Conservation (phyloP, 208 protist species). For the Angomonas deanei region DNA sequence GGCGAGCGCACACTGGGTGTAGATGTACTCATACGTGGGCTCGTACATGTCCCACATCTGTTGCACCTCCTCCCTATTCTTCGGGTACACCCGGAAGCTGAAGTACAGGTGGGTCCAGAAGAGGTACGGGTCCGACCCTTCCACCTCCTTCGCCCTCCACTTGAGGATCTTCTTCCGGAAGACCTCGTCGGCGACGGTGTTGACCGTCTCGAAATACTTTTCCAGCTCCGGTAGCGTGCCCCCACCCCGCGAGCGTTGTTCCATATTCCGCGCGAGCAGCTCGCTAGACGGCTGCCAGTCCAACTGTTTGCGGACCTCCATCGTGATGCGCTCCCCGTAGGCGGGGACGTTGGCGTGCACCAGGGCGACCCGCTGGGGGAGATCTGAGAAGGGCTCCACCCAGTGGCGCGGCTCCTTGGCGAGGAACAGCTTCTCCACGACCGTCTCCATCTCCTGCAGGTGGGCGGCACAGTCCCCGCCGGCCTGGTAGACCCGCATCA, state of each 20-base stretch:
- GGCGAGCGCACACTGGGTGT: slow-evolving; percentile 76
- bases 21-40: slow-evolving; percentile 75
- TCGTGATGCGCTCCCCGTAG: slow-evolving; percentile 73
- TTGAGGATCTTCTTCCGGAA: slow-evolving; percentile 70
- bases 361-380: slow-evolving; percentile 73
- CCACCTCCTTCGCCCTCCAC: slow-evolving; percentile 70
- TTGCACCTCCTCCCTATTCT: slow-evolving; percentile 56
- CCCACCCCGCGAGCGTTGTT: slow-evolving; percentile 55
- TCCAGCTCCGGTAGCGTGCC: slow-evolving; percentile 43
- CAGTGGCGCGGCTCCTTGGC: slow-evolving; percentile 73
- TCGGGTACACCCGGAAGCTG: slow-evolving; percentile 73
- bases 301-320: slow-evolving; percentile 37
- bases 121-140: slow-evolving; percentile 73
- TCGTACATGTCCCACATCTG: slow-evolving; percentile 84
- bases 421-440: slow-evolving; percentile 68
- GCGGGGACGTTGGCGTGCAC: slow-evolving; percentile 72
- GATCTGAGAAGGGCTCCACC: slow-evolving; percentile 72
- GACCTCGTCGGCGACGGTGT: slow-evolving; percentile 55
- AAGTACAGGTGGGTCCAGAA: slow-evolving; percentile 89
- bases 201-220: slow-evolving; percentile 56
- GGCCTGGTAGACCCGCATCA: slow-evolving; percentile 69
- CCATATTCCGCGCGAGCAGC: slow-evolving; percentile 59
- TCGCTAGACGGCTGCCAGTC: slow-evolving; percentile 52
- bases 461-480: slow-evolving; percentile 47
- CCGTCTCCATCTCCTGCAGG: slow-evolving; percentile 59